Base-by-base conservation (phyloP, 2,329 filamentous ascomycete genomes). In the Monosporascus sp. region DNA sequence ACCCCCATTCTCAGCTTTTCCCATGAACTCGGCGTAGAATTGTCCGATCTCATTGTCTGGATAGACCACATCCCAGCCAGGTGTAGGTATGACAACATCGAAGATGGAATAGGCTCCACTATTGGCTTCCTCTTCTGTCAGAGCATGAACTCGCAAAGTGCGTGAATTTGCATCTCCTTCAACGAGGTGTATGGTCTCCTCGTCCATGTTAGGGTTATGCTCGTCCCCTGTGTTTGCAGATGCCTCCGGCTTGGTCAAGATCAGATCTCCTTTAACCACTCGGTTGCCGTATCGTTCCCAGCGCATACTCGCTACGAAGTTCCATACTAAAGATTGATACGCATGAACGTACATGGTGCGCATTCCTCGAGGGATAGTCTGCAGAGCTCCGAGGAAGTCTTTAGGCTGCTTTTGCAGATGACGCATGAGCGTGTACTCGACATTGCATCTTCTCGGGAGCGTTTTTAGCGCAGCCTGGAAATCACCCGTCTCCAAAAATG, bases 301-400 rank as follows among this genome's bases (percentile, higher is more conserved):
- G 47, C 94, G 87, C 62, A 87, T 84, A 59, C 89, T 90, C 2
- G 85, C 89, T 14, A 85, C 89, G 60, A 85, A 82, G 73, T 99
- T 99, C 93, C 93, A 99, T 8, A 99, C 86, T 38, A 91, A 82
- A 6, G 89, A 96, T 70, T 99, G 94, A 72, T 97, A 97, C 5
- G 94, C 93, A 69, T 99, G 94, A 17, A 96, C 86, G 67, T 97
- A 99, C 88, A 99, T 97, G 54, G 90, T 82, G 44, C 91, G 83
- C 62, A 97, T 77, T 48, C 89, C 90, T 18, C 92, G 82, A 24
- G 88, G 88, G 57, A 99, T 92, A 51, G 81, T 80, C 65, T 87
- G 81, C 50, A 99, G 72, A 1, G 94, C 90, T 24, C 92, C 92
- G 55, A 89, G 79, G 67, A 83, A 94, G 71, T 99, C 93, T 44